Evolutionary conservation across 2,329 filamentous ascomycete species (phyloP), one percentile per base, ranked within the genome.

Genomic region (Stagonosporopsis rhizophila): DNA sequence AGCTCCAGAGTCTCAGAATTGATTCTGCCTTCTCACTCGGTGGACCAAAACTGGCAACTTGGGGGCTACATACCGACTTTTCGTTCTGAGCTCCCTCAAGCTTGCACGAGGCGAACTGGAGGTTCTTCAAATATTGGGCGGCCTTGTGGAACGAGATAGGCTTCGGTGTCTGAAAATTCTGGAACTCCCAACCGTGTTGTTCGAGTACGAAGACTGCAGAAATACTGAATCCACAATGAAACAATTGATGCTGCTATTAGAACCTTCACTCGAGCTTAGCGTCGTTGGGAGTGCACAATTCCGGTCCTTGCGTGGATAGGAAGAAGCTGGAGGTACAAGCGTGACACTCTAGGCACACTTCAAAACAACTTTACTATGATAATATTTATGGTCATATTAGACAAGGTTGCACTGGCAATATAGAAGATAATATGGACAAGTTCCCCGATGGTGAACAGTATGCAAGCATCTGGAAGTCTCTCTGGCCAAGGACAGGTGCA

Each of bases 1-100:
- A 34, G n/a, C 32, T 37, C 22, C 44, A 46, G 20, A 46, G 44
- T 37, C 44, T 46, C 25, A 30, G 30, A 37, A 46, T 37, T 14
- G 30, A 25, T 37, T 20, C 44, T 17, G 35, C 25, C n/a, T 30
- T 25, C 12, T 9, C 44, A 20, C 28, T 37, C 12, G 17, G 2
- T 42, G 22, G 39, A n/a, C 22, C 12, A 1, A 6, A 40, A 25
- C 9, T 42, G 39, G 15, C 15, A 28, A n/a, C 12, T 8, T 42
- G 39, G 23, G 14, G 28, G 12, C 14, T 9, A 7, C 39, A 42
- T 14, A 42, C 23, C 6, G 39, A 42, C 39, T 42, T 42, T 17
- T 28, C 14, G 15, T 28, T 19, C 23, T 42, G 23, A 2, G 23
- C 15, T 27, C 23, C 25, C 39, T 42, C 23, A 22, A 9, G 11